These are phyloP conservation scores for Strobilomyces dryophilus DNA, from an alignment of 768 basidiomycete genomes.

Conservation along the genomic window DNA sequence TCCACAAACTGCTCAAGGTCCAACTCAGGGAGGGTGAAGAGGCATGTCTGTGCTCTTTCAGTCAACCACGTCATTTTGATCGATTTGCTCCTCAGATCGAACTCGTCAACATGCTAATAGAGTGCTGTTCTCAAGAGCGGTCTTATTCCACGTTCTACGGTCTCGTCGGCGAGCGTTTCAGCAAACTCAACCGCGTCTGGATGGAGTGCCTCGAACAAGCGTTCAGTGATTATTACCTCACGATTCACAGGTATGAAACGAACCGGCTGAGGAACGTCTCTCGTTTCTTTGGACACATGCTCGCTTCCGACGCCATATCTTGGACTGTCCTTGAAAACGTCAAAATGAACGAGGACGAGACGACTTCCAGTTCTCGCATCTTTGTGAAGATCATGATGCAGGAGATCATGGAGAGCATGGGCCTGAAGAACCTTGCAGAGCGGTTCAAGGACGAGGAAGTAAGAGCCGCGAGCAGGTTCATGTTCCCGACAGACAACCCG, in stretches of 20 bases:
- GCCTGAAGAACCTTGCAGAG: slow-evolving; percentile 79
- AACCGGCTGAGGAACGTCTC: slow-evolving; percentile 97
- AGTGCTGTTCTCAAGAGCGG: slow-evolving; percentile 99
- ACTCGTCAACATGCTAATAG: slow-evolving; percentile 27
- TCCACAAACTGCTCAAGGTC: slow-evolving; percentile 94
- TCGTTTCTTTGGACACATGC: slow-evolving; percentile 91
- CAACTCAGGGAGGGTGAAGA: slow-evolving; percentile 91
- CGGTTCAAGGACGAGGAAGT: slow-evolving; percentile 89
- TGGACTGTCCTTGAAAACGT: slow-evolving; percentile 84
- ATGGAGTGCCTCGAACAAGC: slow-evolving; percentile 84
- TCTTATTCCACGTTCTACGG: slow-evolving; percentile 48
- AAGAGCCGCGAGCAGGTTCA: slow-evolving; percentile 61
- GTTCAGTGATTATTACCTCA: slow-evolving; percentile 87
- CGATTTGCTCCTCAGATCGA: too few relatives aligned
- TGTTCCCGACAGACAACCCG: slow-evolving; percentile 97
- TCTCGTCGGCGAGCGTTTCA: slow-evolving; percentile 92
- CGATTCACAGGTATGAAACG: slow-evolving; percentile 98
- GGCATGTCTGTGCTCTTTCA: slow-evolving; percentile 42
- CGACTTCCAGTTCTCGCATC: slow-evolving; percentile 93
- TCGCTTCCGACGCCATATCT: slow-evolving; percentile 82
- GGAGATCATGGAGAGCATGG: slow-evolving; percentile 94
- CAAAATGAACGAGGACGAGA: slow-evolving; percentile 96
- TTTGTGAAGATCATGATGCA: slow-evolving; percentile 96
- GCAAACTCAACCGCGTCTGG: slow-evolving; percentile 95
- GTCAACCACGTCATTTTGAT: too few relatives aligned